Percentiles rank a stretch among this genome's conserved stretches.
Conservation (phyloP, 164 flowering plant genomes). For the Berberis vulgaris region DNA sequence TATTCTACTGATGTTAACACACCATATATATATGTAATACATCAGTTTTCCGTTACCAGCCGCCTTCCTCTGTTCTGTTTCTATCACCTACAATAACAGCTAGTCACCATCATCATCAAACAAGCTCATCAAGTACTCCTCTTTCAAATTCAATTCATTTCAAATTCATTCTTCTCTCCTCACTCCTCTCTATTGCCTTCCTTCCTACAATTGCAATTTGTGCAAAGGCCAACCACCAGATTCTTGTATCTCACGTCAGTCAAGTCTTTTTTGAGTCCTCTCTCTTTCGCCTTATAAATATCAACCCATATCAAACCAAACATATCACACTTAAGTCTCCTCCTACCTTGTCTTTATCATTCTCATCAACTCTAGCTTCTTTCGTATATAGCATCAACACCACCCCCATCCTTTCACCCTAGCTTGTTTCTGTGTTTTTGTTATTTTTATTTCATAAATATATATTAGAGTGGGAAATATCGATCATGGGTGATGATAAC, state of each 20-base stretch:
- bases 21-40: neutral
- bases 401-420: neutral
- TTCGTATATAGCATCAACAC: neutral
- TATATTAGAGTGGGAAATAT: no score
- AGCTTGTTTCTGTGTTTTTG: neutral
- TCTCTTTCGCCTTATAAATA: neutral
- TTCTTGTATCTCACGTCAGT: neutral
- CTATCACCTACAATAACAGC: no score
- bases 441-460: no score
- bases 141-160: no score
- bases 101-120: no score
- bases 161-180: no score
- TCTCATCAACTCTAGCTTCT: neutral
- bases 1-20: no score
- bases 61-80: no score
- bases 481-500: slow-evolving; percentile 2
- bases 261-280: neutral
- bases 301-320: neutral
- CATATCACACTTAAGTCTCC: neutral
- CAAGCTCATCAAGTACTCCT: neutral
- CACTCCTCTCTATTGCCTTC: no score
- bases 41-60: no score
- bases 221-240: neutral
- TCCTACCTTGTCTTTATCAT: neutral
- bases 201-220: neutral